phyloP scores from a whole-genome alignment of 768 basidiomycete species.

The Boletus insuetus region DNA sequence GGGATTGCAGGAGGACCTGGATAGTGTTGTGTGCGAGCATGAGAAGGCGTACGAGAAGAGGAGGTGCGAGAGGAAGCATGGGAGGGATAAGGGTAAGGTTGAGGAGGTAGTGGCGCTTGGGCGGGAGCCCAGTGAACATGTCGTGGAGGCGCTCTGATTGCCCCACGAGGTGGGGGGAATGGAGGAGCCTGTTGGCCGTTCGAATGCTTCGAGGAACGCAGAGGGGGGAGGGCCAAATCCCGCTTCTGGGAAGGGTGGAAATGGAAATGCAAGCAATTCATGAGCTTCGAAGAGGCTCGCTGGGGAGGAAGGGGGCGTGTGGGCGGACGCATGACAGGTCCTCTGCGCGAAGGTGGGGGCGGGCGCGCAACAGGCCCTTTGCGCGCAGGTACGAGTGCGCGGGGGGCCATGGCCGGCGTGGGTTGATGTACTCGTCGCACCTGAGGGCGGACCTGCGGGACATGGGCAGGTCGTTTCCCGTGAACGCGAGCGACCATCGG shows the following conservation, averaged over 20 bases:
- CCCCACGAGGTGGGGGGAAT: slow-evolving; percentile 23
- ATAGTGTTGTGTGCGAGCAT: not conserved
- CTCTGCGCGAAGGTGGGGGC: slow-evolving; percentile 15
- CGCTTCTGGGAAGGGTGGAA: slow-evolving; percentile 26
- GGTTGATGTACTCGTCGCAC: slow-evolving; percentile 18
- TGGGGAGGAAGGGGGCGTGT: slow-evolving; percentile 12
- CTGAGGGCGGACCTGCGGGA: slow-evolving; percentile 17
- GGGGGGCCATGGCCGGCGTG: slow-evolving; percentile 7
- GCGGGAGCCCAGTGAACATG: slow-evolving; percentile 31
- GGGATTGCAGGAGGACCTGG: slow-evolving; percentile 2
- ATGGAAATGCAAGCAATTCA: slow-evolving; percentile 26
- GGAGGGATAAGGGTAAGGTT: slow-evolving; percentile 28
- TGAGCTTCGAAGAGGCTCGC: slow-evolving; percentile 10
- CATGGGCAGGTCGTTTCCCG: slow-evolving; percentile 16
- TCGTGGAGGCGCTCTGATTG: slow-evolving; percentile 11
- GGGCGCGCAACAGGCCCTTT: slow-evolving; percentile 14
- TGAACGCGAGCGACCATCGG: slow-evolving; percentile 15
- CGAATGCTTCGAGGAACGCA: slow-evolving; percentile 6
- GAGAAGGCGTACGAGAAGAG: slow-evolving; percentile 11
- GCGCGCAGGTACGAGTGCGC: slow-evolving; percentile 10
- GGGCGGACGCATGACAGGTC: slow-evolving; percentile 7
- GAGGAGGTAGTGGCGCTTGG: slow-evolving; percentile 23
- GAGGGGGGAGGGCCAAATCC: slow-evolving; percentile 6
- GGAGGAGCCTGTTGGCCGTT: slow-evolving; percentile 13
- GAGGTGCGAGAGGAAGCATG: slow-evolving; percentile 8